Percentiles rank a stretch among this genome's conserved stretches.
Conservation (phyloP, 2,329 filamentous ascomycete species). For the Samsoniella hepiali region DNA sequence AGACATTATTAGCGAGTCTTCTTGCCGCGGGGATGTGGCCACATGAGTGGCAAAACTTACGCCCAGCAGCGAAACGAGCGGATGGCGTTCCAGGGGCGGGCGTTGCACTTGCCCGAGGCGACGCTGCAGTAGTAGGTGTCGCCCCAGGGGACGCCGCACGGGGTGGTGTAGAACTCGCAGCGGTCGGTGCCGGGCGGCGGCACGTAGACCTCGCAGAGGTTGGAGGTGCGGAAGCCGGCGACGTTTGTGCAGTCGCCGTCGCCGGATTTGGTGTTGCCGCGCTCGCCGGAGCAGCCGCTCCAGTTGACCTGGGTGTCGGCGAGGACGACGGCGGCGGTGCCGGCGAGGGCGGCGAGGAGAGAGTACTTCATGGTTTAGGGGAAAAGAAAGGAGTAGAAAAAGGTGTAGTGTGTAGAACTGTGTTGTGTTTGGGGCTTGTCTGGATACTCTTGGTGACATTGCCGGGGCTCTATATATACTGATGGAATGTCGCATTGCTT, state of each 20-base stretch:
- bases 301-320: slow-evolving; percentile 2
- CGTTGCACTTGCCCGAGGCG: neutral
- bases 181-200: slow-evolving; percentile 8
- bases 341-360: neutral
- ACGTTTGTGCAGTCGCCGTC: slow-evolving; percentile 4
- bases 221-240: neutral
- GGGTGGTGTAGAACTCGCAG: slow-evolving; percentile 14
- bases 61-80: slow-evolving; percentile 4
- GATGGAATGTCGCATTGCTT: neutral
- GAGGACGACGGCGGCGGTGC: neutral
- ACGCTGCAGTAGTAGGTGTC: slow-evolving; percentile 6
- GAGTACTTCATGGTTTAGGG: neutral
- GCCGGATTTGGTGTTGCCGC: neutral
- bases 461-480: neutral
- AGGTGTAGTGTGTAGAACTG: no score
- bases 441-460: neutral
- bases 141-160: neutral
- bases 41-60: no score
- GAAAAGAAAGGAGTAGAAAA: no score
- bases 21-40: no score
- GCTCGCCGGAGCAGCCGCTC: neutral
- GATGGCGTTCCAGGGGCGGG: neutral
- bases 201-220: slow-evolving; percentile 4
- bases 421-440: neutral
- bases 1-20: neutral